Evolutionary conservation across 192 early-diverging fungal species (phyloP), one percentile per base, ranked within the genome.

Genomic region (Linderina pennispora): DNA sequence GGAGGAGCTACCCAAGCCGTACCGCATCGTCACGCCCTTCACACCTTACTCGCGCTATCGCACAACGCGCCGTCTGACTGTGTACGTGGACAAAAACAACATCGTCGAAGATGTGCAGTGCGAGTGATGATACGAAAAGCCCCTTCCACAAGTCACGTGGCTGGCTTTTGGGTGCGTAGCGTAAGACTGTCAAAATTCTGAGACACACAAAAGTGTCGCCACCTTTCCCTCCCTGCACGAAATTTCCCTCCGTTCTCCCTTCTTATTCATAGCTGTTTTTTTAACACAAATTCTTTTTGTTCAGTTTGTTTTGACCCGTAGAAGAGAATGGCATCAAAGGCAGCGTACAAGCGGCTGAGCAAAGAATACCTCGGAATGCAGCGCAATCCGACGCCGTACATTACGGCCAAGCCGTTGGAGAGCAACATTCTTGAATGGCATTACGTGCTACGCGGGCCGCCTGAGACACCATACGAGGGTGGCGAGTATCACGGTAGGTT

Each of bases 381-480:
- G 43, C 81, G 59, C 55, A 88, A 81, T 58, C 94, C 94, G 10
- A 82, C 89, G 19, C 88, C 90, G 17, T 96, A 82, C 51, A 89
- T 99, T 45, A 76, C 78, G 38, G 91, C 97, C 8, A 88, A 87
- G 53, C 97, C 97, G 11, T 69, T 93, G 13, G 97, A 99, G 53
- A 65, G 65, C 32, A 93, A 99, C 64, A 97, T 99, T 49, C 81
- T 97, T 24, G 94, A 98, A 71, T 99, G 97, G 91, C 94, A 99
- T 69, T 99, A 97, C 65, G 83, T 99, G 20, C 82, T 99, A 36
- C 83, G 83, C 35, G 97, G 97, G 23, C 97, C 97, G 42, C 87
- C 89, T n/a, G 91, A 91, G 38, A 91, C 91, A 7, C 88, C 89
- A 16, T 99, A 94, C 45, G 77, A 80, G 39, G 88, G 83, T 48